Evolutionary conservation across 306 rosid species (phyloP).

Genomic region (Crotalaria pallida): DNA sequence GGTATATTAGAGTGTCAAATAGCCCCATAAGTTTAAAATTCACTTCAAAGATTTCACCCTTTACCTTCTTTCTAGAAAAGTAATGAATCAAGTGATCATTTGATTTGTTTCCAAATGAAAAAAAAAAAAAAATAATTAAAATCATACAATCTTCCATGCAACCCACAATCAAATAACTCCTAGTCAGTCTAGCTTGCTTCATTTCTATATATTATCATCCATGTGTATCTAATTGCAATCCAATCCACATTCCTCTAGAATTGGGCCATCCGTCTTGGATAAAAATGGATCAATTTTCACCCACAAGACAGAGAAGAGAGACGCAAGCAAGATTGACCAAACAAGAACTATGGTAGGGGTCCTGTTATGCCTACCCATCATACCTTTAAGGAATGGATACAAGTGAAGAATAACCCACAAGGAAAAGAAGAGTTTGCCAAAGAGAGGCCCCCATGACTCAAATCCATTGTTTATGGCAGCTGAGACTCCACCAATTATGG

Average conservation of each 20-base stretch:
- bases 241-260: conserved; percentile 49
- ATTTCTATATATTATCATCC: neutral
- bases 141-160: neutral
- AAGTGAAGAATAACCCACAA: conserved; percentile 53
- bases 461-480: conserved; percentile 37
- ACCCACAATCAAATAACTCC: neutral
- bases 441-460: conserved; percentile 46
- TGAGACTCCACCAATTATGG: conserved; percentile 41
- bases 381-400: conserved; percentile 51
- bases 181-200: too few relatives aligned
- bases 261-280: conserved; percentile 25
- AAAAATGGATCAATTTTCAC: conserved; percentile 46
- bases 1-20: too few relatives aligned
- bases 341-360: conserved; percentile 50
- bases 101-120: too few relatives aligned
- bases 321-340: conserved; percentile 53
- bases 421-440: conserved; percentile 48
- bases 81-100: too few relatives aligned
- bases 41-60: too few relatives aligned
- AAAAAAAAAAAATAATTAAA: neutral
- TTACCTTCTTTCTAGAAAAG: too few relatives aligned
- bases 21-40: too few relatives aligned
- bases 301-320: conserved; percentile 49
- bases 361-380: conserved; percentile 44
- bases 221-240: conserved; percentile 34